Evolutionary conservation across 306 rosid species (phyloP).

Genomic region (Arachis stenosperma): DNA sequence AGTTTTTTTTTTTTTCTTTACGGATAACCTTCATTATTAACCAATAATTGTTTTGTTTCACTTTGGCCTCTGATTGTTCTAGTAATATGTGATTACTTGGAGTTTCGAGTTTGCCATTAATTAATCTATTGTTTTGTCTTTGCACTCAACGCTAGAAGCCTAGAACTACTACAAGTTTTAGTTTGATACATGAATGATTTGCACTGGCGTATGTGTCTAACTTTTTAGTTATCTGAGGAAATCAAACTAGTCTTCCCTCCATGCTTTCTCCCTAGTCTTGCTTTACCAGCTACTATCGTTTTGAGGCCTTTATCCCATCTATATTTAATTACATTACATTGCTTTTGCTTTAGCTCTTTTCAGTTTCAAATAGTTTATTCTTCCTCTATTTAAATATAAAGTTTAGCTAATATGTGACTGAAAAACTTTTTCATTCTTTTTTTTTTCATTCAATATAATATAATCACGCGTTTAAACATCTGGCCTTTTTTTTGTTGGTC

Average conservation of each 20-base stretch:
- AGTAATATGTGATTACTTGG: background rate
- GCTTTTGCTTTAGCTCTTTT: slow-evolving; percentile 17
- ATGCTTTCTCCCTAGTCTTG: slow-evolving; percentile 3
- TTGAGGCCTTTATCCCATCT: slow-evolving; percentile 8
- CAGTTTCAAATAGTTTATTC: background rate
- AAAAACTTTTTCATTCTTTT: too few relatives aligned
- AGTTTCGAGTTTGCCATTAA: too few relatives aligned
- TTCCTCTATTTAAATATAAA: too few relatives aligned
- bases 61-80: background rate
- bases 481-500: too few relatives aligned
- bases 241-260: background rate
- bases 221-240: background rate
- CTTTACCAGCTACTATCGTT: slow-evolving; percentile 5
- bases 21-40: slow-evolving; percentile 36
- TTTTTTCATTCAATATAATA: too few relatives aligned
- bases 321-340: slow-evolving; percentile 18
- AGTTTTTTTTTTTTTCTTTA: too few relatives aligned
- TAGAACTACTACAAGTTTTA: background rate
- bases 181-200: slow-evolving; percentile 13
- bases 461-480: too few relatives aligned
- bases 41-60: slow-evolving; percentile 50
- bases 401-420: too few relatives aligned
- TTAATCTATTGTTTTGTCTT: background rate
- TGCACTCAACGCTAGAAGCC: background rate
- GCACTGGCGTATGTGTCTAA: too few relatives aligned